A percentile compares a stretch with the other conserved stretches of the same genome.
Evolutionary conservation across 768 basidiomycete genomes (phyloP).

Genomic region (Agrocybe praecox): DNA sequence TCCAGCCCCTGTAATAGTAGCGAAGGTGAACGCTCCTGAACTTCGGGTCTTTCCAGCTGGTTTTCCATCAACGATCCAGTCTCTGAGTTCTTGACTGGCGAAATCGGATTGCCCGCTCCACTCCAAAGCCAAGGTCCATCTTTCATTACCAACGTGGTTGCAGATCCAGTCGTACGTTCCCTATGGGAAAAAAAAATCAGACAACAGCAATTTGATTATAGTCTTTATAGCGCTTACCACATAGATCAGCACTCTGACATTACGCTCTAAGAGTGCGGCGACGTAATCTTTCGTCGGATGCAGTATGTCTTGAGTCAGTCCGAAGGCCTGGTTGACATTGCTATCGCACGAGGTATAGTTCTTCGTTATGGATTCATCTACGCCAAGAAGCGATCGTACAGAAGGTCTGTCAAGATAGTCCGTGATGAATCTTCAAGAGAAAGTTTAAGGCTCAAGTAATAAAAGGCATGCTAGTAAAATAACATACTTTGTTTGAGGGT

Average conservation of each 20-base stretch:
- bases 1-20: conserved; percentile 68
- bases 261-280: conserved; percentile 69
- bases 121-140: conserved; percentile 69
- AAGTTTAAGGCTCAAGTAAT: neutral
- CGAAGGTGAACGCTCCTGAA: conserved; percentile 60
- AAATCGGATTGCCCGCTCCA: conserved; percentile 65
- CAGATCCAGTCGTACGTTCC: conserved; percentile 77
- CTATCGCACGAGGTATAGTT: conserved; percentile 36
- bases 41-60: conserved; percentile 38
- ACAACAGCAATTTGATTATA: neutral
- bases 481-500: conserved; percentile 47
- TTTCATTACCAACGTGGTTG: conserved; percentile 75
- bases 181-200: conserved; percentile 4
- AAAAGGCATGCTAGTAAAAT: neutral
- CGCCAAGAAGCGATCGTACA: conserved; percentile 60
- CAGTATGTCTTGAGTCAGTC: conserved; percentile 38
- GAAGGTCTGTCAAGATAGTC: conserved; percentile 63
- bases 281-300: conserved; percentile 59
- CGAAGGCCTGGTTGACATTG: conserved; percentile 53
- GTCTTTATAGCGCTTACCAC: conserved; percentile 27
- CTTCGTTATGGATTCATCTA: conserved; percentile 45
- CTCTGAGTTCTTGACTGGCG: conserved; percentile 43
- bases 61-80: conserved; percentile 61
- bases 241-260: conserved; percentile 69
- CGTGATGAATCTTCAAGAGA: conserved; percentile 46